A percentile compares a stretch with the other conserved stretches of the same genome.
Conservation (phyloP, 2,329 filamentous ascomycete species). For the Lecanoromycetidae sp. region DNA sequence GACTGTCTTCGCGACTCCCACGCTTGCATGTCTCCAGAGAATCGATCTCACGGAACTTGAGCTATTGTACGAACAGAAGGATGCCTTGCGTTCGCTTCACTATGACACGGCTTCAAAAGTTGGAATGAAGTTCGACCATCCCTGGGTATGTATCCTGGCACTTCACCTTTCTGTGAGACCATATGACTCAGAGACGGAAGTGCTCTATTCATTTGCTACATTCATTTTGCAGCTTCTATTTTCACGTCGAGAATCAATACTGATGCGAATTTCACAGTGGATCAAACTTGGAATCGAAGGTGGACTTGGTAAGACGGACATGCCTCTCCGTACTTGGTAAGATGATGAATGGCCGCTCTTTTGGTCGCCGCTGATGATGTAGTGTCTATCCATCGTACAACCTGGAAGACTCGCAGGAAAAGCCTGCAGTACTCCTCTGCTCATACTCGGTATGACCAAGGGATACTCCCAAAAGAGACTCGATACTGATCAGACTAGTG, state of each 20-base stretch:
- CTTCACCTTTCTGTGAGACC: neutral
- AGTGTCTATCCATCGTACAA: neutral
- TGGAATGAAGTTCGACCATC: neutral
- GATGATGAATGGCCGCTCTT: too few species aligned
- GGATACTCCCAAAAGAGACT: neutral
- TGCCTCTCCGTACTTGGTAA: slow-evolving; percentile 2
- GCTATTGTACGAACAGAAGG: slow-evolving; percentile 3
- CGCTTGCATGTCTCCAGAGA: neutral
- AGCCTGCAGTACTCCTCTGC: neutral
- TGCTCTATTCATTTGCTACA: too few species aligned
- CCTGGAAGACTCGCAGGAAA: neutral
- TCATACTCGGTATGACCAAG: neutral
- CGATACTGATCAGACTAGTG: neutral
- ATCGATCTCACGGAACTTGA: slow-evolving; percentile 5
- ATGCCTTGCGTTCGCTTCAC: slow-evolving; percentile 1
- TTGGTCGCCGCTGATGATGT: neutral
- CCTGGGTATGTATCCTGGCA: neutral
- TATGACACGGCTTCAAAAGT: slow-evolving; percentile 1
- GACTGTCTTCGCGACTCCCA: slow-evolving; percentile 2
- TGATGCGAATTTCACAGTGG: neutral
- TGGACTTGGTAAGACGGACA: slow-evolving; percentile 2
- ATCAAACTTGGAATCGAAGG: neutral
- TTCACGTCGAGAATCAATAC: neutral
- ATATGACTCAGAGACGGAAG: too few species aligned
- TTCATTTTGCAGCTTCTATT: too few species aligned